Conservation (phyloP, 306 rosid species). For the Gillenia trifoliata region DNA sequence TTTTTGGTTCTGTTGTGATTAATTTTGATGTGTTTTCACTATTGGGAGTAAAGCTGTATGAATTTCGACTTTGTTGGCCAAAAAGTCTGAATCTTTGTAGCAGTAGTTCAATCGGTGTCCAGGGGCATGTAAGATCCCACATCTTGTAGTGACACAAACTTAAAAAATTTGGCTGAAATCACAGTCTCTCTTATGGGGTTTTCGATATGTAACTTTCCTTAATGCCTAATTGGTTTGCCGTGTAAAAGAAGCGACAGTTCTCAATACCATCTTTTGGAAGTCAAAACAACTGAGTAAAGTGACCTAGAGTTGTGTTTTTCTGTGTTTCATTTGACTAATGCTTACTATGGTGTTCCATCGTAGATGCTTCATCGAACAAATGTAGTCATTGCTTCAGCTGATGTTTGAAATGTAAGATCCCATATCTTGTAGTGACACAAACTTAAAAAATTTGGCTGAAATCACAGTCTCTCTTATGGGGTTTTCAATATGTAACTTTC, state of each 20-base stretch:
- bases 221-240: background rate
- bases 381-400: background rate
- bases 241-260: background rate
- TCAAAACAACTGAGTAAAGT: background rate
- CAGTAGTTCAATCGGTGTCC: conserved; percentile 10
- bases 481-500: too few relatives aligned
- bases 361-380: background rate
- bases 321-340: background rate
- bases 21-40: conserved; percentile 14
- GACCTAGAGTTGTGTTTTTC: background rate
- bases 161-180: background rate
- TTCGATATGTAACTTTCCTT: background rate
- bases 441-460: too few relatives aligned
- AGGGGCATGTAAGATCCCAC: background rate
- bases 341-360: background rate
- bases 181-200: conserved; percentile 1
- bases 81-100: background rate
- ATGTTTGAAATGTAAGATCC: background rate
- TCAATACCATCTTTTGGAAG: conserved; percentile 4
- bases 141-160: background rate
- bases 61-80: background rate
- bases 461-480: too few relatives aligned
- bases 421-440: too few relatives aligned
- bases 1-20: conserved; percentile 15
- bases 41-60: background rate